These are phyloP conservation scores for Termitomyces sp. DNA, from an alignment of 768 basidiomycete genomes.

Conservation along the genomic window DNA sequence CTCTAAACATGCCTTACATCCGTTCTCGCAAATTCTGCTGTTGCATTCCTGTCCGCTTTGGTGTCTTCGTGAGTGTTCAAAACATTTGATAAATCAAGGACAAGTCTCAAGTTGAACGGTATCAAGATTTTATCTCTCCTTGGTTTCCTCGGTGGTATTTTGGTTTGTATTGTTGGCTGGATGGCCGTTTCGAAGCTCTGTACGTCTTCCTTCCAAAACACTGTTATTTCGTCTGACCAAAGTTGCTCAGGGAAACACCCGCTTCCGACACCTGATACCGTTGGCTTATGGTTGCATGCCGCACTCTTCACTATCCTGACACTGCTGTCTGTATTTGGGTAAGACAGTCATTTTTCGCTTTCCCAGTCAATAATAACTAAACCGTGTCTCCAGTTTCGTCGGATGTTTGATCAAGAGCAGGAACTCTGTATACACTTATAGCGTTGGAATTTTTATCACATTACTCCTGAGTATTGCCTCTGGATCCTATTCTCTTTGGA, in stretches of 20 bases:
- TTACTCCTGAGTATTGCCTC: conserved; percentile 43
- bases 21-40: conserved; percentile 59
- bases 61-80: conserved; percentile 46
- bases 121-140: conserved; percentile 40
- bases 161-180: conserved; percentile 45
- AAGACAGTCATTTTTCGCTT: conserved; percentile 10
- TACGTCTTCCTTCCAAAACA: conserved; percentile 24
- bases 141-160: conserved; percentile 38
- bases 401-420: conserved; percentile 41
- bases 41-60: conserved; percentile 63
- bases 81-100: neutral
- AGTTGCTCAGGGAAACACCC: conserved; percentile 29
- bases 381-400: conserved; percentile 28
- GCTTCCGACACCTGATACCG: conserved; percentile 31
- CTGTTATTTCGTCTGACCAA: neutral
- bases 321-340: conserved; percentile 50
- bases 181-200: conserved; percentile 38
- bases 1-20: conserved; percentile 43
- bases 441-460: conserved; percentile 39
- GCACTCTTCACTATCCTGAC: conserved; percentile 45
- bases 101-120: neutral
- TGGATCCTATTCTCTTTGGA: conserved; percentile 46
- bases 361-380: neutral
- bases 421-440: conserved; percentile 40
- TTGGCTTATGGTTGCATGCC: conserved; percentile 45